Base-by-base conservation (phyloP, 768 basidiomycete genomes). In the Russula emetica region DNA sequence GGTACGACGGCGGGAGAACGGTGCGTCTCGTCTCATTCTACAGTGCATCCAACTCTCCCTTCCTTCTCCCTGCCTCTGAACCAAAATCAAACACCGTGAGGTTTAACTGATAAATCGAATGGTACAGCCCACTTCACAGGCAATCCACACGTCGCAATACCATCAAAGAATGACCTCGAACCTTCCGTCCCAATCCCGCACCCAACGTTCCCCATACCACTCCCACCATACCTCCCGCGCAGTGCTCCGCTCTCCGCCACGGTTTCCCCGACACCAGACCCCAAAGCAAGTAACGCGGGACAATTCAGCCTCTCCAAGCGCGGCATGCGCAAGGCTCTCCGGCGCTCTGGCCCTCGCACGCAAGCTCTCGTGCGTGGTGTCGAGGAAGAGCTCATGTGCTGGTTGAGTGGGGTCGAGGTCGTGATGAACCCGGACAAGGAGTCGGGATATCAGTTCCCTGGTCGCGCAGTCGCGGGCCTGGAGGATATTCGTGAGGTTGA, bases 251-350 rank as follows among this genome's bases (percentile, higher is more conserved):
- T 88, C 0, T 84, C 88, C 0, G 69, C 81, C 8, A 70, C 79
- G 1, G 62, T 57, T 6, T 47, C 71, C 3, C 76, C 77, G 16
- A 77, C 82, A 0, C 63, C 71, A 3, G 59, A 67, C 3, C 71
- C 72, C 36, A 81, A 88, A 66, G 83, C 85, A 16, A 83, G 88
- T 45, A 82, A 83, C 71, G 87, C 88, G 1, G 90, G 91, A 9
- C 79, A 87, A 7, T 92, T 90, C 75, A 87, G 87, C 14, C 76
- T 90, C 54, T 86, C 88, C 55, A 72, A 92, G 49, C 90, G 85
- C 68, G 91, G 91, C 18, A 86, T 86, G 78, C 81, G 90, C 40
- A 79, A 83, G 56, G 80, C 84, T 36, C 78, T 93, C 18, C 83
- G 88, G 47, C 79, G 79, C 61, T 79, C 81, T 2, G 86, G 87